Percentiles rank a stretch among this genome's conserved stretches.
These are phyloP conservation scores for Pseudocercospora vitis DNA, from an alignment of 2,329 filamentous ascomycete genomes.

Conservation along the genomic window DNA sequence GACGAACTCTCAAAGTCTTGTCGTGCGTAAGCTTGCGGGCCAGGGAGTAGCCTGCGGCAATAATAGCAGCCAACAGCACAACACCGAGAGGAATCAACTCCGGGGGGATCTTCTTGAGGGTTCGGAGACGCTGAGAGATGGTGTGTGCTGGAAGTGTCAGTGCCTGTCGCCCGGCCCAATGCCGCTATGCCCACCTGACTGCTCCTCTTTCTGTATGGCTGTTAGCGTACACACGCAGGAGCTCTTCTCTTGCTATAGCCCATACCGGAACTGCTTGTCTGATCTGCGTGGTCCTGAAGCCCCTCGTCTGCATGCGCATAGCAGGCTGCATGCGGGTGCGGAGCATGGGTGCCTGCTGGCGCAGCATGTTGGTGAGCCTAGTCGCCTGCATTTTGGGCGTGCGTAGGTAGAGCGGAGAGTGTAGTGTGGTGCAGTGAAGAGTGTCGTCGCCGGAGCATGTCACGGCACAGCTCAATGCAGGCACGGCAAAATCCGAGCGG, in stretches of 20 bases:
- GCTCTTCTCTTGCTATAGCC: background rate
- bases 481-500: too few species aligned
- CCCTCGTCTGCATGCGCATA: conserved; percentile 35
- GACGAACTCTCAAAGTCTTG: conserved; percentile 94
- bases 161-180: background rate
- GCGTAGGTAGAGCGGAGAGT: conserved; percentile 32
- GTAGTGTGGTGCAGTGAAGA: background rate
- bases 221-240: conserved; percentile 17
- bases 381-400: conserved; percentile 40
- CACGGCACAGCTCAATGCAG: too few species aligned
- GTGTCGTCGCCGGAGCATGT: background rate
- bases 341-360: conserved; percentile 36
- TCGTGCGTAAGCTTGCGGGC: conserved; percentile 80
- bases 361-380: conserved; percentile 43
- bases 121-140: conserved; percentile 90
- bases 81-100: conserved; percentile 92
- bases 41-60: conserved; percentile 79
- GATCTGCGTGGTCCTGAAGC: conserved; percentile 35
- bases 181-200: conserved; percentile 54
- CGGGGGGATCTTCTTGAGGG: conserved; percentile 83
- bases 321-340: conserved; percentile 41
- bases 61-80: conserved; percentile 74
- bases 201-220: conserved; percentile 60
- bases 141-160: conserved; percentile 72
- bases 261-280: conserved; percentile 39